phyloP scores from a whole-genome alignment of 352 stramenopile species.

The Globisporangium alternatum region DNA sequence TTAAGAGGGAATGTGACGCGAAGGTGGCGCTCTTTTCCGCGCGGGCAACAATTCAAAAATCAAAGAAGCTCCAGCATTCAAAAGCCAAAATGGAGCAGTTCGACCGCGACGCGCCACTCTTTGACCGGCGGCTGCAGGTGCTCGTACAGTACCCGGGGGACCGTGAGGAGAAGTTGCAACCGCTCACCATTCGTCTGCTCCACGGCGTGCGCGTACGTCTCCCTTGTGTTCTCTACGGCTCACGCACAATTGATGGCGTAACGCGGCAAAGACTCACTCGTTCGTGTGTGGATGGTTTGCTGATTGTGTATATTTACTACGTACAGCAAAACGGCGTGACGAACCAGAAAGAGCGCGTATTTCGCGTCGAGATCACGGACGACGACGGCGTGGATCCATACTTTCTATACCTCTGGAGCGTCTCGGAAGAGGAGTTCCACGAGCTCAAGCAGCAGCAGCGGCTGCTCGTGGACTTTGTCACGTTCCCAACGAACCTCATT shows the following conservation, averaged over 20 bases:
- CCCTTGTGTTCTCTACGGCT: background rate
- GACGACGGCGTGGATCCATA: constrained; percentile 89
- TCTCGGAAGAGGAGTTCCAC: constrained; percentile 94
- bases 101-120: constrained; percentile 75
- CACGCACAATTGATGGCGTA: background rate
- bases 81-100: constrained; percentile 64
- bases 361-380: constrained; percentile 93
- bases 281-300: background rate
- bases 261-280: too few relatives aligned
- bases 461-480: constrained; percentile 92
- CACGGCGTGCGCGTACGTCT: constrained; percentile 66
- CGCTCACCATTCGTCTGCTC: constrained; percentile 75
- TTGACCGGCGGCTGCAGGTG: constrained; percentile 80
- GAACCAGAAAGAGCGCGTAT: constrained; percentile 85
- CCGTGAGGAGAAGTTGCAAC: constrained; percentile 72
- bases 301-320: background rate
- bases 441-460: constrained; percentile 92
- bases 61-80: background rate
- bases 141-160: constrained; percentile 73
- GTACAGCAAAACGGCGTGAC: constrained; percentile 63
- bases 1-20: constrained; percentile 6
- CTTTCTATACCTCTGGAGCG: constrained; percentile 91
- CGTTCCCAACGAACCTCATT: constrained; percentile 91
- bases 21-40: constrained; percentile 11
- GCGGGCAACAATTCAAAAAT: constrained; percentile 2